Evolutionary conservation across 345 rosid genomes (phyloP).

Genomic region (Stellera chamaejasme): DNA sequence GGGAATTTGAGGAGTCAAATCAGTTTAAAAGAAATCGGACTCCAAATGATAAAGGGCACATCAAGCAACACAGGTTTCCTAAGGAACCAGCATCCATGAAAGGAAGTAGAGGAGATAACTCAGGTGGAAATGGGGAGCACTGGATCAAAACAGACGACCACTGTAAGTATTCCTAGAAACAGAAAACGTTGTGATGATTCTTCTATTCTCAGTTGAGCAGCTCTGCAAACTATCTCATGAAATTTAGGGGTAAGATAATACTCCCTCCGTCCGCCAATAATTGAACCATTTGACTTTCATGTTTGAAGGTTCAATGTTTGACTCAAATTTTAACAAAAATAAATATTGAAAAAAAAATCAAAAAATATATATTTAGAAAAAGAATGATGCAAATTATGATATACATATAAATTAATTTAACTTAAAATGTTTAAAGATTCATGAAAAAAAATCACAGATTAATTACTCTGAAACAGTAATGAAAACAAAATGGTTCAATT

Average conservation of each 20-base stretch:
- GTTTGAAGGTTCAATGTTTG: too few relatives aligned
- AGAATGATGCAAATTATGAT: too few relatives aligned
- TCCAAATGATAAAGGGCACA: slow-evolving; percentile 17
- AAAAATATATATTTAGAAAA: too few relatives aligned
- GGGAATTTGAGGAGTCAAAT: slow-evolving; percentile 14
- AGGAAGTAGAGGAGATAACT: slow-evolving; percentile 20
- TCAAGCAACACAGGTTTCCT: slow-evolving; percentile 19
- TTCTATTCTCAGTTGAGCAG: background rate
- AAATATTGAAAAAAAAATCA: too few relatives aligned
- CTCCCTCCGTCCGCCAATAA: too few relatives aligned
- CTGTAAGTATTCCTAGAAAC: slow-evolving; percentile 46
- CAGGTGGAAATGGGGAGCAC: slow-evolving; percentile 45
- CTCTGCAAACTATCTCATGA: background rate
- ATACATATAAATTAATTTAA: too few relatives aligned
- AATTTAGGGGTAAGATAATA: background rate
- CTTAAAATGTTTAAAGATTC: too few relatives aligned
- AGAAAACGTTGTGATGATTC: slow-evolving; percentile 2
- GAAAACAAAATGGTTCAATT: too few relatives aligned
- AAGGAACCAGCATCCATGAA: slow-evolving; percentile 21
- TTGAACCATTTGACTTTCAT: too few relatives aligned
- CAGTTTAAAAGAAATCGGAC: slow-evolving; percentile 16
- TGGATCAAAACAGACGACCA: slow-evolving; percentile 95
- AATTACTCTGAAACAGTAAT: too few relatives aligned
- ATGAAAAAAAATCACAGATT: too few relatives aligned
- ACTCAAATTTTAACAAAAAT: too few relatives aligned